phyloP scores from a whole-genome alignment of 257 asterid species.

The Primulina eburnea region DNA sequence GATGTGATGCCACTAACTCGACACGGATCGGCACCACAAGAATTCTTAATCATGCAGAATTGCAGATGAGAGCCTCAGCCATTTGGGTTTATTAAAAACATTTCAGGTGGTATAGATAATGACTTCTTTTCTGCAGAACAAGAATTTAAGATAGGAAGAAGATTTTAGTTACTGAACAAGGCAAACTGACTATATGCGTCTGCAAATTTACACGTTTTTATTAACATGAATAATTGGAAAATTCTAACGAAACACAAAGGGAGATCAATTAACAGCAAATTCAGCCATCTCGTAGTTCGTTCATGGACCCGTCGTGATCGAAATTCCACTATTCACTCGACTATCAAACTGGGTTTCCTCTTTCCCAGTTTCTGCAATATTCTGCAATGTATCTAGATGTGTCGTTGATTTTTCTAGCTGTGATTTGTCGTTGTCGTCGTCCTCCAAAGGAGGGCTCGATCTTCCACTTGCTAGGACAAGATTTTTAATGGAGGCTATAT shows the following conservation, averaged over 20 bases:
- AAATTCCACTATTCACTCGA: constrained; percentile 22
- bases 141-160: too few species aligned
- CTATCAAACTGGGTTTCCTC: constrained; percentile 19
- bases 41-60: too few species aligned
- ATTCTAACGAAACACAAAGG: too few species aligned
- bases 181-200: not conserved
- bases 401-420: constrained; percentile 19
- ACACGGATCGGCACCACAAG: too few species aligned
- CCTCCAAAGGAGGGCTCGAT: constrained; percentile 55
- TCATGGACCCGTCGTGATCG: constrained; percentile 30
- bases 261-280: not conserved
- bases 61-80: too few species aligned
- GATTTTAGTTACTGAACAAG: not conserved
- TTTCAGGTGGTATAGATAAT: too few species aligned
- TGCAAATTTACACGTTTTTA: not conserved
- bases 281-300: constrained; percentile 13
- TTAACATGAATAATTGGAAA: not conserved
- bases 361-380: constrained; percentile 21
- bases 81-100: too few species aligned
- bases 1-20: too few species aligned
- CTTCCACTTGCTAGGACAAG: constrained; percentile 74
- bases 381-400: constrained; percentile 30
- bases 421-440: constrained; percentile 24
- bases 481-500: constrained; percentile 51
- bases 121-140: too few species aligned